Percentiles rank a stretch among this genome's conserved stretches.
Evolutionary conservation across 1,139 yeast species (phyloP).

Genomic region (Pneumocystis carinii): DNA sequence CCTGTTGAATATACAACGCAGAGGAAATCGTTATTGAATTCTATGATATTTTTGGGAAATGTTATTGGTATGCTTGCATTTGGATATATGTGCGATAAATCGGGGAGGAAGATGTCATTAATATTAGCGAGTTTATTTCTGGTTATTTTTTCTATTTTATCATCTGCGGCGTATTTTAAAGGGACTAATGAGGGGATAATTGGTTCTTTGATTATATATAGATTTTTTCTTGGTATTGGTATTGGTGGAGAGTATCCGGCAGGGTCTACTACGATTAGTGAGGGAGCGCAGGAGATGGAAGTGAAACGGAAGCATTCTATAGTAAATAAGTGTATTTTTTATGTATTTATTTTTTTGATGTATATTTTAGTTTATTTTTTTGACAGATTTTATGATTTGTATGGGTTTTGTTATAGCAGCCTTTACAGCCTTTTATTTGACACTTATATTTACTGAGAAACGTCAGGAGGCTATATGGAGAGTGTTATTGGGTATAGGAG

Average conservation of each 20-base stretch:
- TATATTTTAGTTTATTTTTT: conserved; percentile 54
- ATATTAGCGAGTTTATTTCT: conserved; percentile 54
- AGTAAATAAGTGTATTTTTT: conserved; percentile 4
- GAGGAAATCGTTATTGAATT: conserved; percentile 44
- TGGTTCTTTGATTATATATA: conserved; percentile 66
- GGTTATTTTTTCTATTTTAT: conserved; percentile 58
- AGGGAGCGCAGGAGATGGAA: conserved; percentile 66
- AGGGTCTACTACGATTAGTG: conserved; percentile 87
- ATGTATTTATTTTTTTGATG: background rate
- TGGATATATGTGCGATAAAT: conserved; percentile 65
- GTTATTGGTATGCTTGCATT: conserved; percentile 73
- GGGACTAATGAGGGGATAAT: conserved; percentile 54
- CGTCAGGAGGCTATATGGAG: conserved; percentile 83
- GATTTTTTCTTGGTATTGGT: conserved; percentile 78
- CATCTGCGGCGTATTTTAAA: conserved; percentile 70
- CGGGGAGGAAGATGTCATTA: conserved; percentile 73
- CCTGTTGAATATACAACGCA: conserved; percentile 48
- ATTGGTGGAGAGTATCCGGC: conserved; percentile 71
- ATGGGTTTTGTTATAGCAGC: conserved; percentile 70
- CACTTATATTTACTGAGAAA: conserved; percentile 62
- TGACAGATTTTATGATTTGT: conserved; percentile 81
- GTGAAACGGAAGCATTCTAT: conserved; percentile 65
- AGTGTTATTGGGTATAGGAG: conserved; percentile 79
- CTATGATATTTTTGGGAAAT: conserved; percentile 86
- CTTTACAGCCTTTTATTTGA: conserved; percentile 70